These are phyloP conservation scores for Fusarium scirpi DNA, from an alignment of 2,329 filamentous ascomycete species.

Conservation along the genomic window DNA sequence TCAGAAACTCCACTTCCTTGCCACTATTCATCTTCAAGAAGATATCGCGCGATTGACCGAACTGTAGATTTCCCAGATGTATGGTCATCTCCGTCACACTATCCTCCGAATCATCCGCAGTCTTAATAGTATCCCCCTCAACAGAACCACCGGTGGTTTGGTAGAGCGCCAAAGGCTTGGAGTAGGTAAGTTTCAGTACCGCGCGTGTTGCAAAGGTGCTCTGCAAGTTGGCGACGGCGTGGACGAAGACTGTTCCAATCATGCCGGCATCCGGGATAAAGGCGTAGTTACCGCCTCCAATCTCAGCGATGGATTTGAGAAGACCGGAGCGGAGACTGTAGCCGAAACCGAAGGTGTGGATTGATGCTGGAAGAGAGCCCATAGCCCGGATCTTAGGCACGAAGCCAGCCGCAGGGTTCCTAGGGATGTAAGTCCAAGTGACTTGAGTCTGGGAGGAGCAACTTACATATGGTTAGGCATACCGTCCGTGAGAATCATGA, in stretches of 20 bases:
- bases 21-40: constrained; percentile 55
- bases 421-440: constrained; percentile 22
- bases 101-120: constrained; percentile 16
- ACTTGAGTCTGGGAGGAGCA: rapidly evolving
- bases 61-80: constrained; percentile 66
- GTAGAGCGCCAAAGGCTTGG: constrained; percentile 52
- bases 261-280: constrained; percentile 73
- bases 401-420: constrained; percentile 64
- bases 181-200: constrained; percentile 57
- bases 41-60: constrained; percentile 70
- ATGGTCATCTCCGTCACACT: constrained; percentile 52
- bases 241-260: constrained; percentile 72
- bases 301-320: constrained; percentile 70
- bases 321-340: constrained; percentile 58
- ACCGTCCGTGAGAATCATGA: constrained; percentile 68
- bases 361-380: constrained; percentile 56
- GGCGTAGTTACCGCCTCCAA: constrained; percentile 67
- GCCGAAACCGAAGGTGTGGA: constrained; percentile 55
- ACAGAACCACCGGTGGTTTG: constrained; percentile 57
- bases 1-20: constrained; percentile 14
- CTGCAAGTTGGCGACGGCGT: constrained; percentile 71
- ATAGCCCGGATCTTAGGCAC: constrained; percentile 63
- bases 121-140: constrained; percentile 48
- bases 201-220: constrained; percentile 66
- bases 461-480: constrained; percentile 64